Evolutionary conservation across 768 basidiomycete species (phyloP).

Genomic region (Scleroderma citrinum): DNA sequence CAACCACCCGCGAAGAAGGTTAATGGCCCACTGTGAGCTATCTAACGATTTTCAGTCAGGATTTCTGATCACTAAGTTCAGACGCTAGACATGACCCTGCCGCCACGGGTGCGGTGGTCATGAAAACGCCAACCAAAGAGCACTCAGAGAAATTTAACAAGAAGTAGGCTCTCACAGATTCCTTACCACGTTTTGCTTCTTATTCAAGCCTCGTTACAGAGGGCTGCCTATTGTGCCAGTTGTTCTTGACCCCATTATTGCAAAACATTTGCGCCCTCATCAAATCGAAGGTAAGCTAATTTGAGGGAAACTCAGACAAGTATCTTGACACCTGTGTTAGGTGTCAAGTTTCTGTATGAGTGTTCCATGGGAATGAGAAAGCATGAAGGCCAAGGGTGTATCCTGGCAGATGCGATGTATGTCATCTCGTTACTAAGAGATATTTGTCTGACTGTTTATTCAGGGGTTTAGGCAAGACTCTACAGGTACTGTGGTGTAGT

Average conservation of each 20-base stretch:
- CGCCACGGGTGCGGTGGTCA: constrained; percentile 73
- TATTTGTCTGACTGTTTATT: constrained; percentile 5
- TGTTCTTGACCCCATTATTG: constrained; percentile 85
- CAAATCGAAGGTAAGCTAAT: constrained; percentile 70
- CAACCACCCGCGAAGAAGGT: constrained; percentile 26
- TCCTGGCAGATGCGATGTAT: constrained; percentile 95
- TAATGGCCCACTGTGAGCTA: constrained; percentile 43
- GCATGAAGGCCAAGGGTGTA: constrained; percentile 90
- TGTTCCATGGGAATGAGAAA: constrained; percentile 91
- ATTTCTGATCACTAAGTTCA: background rate
- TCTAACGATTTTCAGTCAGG: background rate
- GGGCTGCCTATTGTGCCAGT: constrained; percentile 65
- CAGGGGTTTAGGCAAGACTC: constrained; percentile 97
- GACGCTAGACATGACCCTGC: constrained; percentile 66
- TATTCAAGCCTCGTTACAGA: constrained; percentile 32
- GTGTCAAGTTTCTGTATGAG: constrained; percentile 89
- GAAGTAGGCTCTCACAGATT: constrained; percentile 41
- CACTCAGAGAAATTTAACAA: constrained; percentile 66
- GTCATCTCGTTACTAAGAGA: constrained; percentile 8
- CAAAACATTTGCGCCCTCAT: constrained; percentile 74
- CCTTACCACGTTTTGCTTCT: constrained; percentile 1
- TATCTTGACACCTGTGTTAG: constrained; percentile 27
- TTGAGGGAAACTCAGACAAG: background rate
- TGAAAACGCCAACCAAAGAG: constrained; percentile 70
- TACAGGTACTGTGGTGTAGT: constrained; percentile 45